A percentile compares a stretch with the other conserved stretches of the same genome.
These are phyloP conservation scores for Lachnellula subtilissima DNA, from an alignment of 2,329 filamentous ascomycete genomes.

Conservation along the genomic window DNA sequence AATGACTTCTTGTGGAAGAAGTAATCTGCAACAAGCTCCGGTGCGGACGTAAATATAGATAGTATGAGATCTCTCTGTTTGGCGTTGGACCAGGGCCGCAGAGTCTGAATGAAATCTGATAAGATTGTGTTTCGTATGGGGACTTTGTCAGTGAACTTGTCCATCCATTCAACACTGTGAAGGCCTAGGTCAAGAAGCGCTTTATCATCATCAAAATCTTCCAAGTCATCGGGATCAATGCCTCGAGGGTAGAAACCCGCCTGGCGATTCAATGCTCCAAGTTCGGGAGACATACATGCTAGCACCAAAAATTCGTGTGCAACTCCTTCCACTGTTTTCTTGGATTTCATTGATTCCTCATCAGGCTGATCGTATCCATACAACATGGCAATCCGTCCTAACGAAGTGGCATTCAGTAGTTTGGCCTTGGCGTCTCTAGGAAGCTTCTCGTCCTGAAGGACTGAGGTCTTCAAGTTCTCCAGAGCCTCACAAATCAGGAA, in stretches of 20 bases:
- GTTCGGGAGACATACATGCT: conserved; percentile 67
- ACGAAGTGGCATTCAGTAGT: conserved; percentile 68
- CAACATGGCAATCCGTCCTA: conserved; percentile 67
- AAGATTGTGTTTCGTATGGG: conserved; percentile 76
- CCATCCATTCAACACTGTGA: conserved; percentile 65
- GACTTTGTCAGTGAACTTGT: conserved; percentile 60
- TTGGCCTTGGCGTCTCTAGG: conserved; percentile 69
- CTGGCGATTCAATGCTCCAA: conserved; percentile 71
- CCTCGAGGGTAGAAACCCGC: conserved; percentile 80
- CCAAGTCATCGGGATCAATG: conserved; percentile 52
- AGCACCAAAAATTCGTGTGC: conserved; percentile 72
- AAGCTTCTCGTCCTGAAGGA: conserved; percentile 72
- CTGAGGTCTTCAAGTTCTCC: conserved; percentile 60
- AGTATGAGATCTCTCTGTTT: conserved; percentile 78
- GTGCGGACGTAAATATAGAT: conserved; percentile 72
- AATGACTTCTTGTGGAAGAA: conserved; percentile 77
- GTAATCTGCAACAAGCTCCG: conserved; percentile 84
- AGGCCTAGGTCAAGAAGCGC: conserved; percentile 57
- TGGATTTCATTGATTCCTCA: conserved; percentile 38
- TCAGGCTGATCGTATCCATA: conserved; percentile 56
- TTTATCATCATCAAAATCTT: conserved; percentile 41
- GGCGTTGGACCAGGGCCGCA: conserved; percentile 78
- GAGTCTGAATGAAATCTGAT: conserved; percentile 69
- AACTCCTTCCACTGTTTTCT: conserved; percentile 57
- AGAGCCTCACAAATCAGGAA: conserved; percentile 72